phyloP scores from a whole-genome alignment of 1,284 basidiomycete genomes.

The Puccinia brachypodii region DNA sequence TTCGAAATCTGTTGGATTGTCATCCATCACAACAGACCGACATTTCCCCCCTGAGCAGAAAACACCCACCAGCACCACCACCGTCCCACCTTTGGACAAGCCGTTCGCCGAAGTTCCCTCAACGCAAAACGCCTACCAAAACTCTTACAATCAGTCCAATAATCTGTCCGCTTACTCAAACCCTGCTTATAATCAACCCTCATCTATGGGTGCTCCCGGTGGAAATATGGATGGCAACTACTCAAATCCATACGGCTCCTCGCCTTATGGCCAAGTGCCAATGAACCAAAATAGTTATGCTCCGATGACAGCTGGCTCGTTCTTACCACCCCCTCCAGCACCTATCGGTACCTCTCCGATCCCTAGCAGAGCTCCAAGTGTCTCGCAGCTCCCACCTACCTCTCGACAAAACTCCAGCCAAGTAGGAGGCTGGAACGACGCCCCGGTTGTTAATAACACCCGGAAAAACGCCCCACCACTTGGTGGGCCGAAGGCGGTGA shows the following conservation, averaged over 20 bases:
- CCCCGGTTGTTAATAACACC: slow-evolving; percentile 34
- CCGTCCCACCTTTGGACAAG: slow-evolving; percentile 40
- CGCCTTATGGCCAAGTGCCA: slow-evolving; percentile 88
- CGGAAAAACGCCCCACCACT: slow-evolving; percentile 18
- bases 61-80: slow-evolving; percentile 49
- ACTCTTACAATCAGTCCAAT: slow-evolving; percentile 9
- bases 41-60: slow-evolving; percentile 50
- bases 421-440: slow-evolving; percentile 49
- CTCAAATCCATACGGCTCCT: slow-evolving; percentile 51
- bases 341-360: slow-evolving; percentile 52
- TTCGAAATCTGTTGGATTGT: slow-evolving; percentile 51
- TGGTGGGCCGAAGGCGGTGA: slow-evolving; percentile 41
- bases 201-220: slow-evolving; percentile 1
- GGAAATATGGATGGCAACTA: slow-evolving; percentile 40
- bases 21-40: slow-evolving; percentile 49
- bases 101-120: slow-evolving; percentile 27
- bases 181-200: slow-evolving; percentile 17
- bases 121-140: slow-evolving; percentile 23
- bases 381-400: slow-evolving; percentile 50
- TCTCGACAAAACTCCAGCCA: slow-evolving; percentile 54
- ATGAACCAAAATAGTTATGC: slow-evolving; percentile 59
- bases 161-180: slow-evolving; percentile 24
- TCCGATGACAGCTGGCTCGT: slow-evolving; percentile 34
- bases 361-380: slow-evolving; percentile 51
- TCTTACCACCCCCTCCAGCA: slow-evolving; percentile 55